Evolutionary conservation across 2,329 filamentous ascomycete species (phyloP), one percentile per base, ranked within the genome.

Genomic region (Colletotrichum karsti): DNA sequence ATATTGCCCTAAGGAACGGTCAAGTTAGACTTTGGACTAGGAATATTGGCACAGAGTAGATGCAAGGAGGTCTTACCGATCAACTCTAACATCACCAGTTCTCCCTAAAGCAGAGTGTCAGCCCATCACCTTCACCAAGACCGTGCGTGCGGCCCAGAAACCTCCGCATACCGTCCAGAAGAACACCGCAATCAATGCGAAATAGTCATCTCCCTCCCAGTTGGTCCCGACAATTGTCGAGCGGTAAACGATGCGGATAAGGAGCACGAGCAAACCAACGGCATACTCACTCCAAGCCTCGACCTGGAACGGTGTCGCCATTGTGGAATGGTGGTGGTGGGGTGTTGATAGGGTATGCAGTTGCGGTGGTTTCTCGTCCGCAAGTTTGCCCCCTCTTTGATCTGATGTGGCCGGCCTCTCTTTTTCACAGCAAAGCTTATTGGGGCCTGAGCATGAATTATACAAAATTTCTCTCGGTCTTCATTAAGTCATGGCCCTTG

Each of bases 221-320:
- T 78, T 79, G 60, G 78, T 71, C 1, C 82, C 81, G 3, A 83
- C 79, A 15, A 76, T 67, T 56, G 75, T 81, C 68, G 75, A 76
- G 30, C 82, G 73, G 4, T 80, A 78, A 63, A 78, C 77, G 63
- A 81, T 79, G 12, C 82, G 79, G 1, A 80, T 58, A 6, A 82
- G 68, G 3, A 84, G 69, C 5, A 84, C 71, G 10, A 77, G 3
- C 4, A 77, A 64, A 2, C 81, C 82, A 30, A 84, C 72, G 2
- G 74, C 78, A 51, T 82, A 83, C 63, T 84, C 82, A 18, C 74
- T 74, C 81, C 82, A 84, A n/a, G 80, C 80, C 70, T 84, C 82
- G 5, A 72, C 74, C 68, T 81, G 78, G 63, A 83, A 83, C 3
- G 82, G 80, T 7, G 79, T 81, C 22, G 74, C 74, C 77, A 77